Conservation (phyloP, 1,284 basidiomycete genomes). For the Trichosporon coremiiforme region DNA sequence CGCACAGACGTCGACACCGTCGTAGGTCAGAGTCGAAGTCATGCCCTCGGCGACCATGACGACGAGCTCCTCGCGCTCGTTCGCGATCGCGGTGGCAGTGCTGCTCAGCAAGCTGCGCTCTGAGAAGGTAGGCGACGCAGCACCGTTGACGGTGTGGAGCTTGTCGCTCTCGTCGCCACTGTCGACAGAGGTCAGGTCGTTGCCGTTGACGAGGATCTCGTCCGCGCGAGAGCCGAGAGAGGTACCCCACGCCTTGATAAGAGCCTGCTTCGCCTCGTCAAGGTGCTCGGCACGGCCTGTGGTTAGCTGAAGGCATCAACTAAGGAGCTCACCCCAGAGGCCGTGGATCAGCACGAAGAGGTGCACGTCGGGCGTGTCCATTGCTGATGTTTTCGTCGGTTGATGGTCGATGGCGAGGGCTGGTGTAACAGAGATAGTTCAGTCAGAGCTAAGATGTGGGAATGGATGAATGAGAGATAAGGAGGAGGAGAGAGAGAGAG, state of each 20-base stretch:
- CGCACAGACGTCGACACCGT: conserved; percentile 54
- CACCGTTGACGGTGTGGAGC: neutral
- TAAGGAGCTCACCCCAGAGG: conserved; percentile 47
- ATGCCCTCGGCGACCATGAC: conserved; percentile 52
- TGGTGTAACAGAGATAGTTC: neutral
- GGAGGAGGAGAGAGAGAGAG: neutral
- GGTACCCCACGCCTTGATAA: conserved; percentile 36
- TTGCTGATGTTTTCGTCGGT: neutral
- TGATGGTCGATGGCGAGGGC: neutral
- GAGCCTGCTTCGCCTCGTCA: conserved; percentile 44
- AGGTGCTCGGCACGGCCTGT: conserved; percentile 49
- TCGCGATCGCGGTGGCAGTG: conserved; percentile 2
- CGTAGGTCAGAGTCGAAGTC: conserved; percentile 50
- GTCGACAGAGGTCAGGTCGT: conserved; percentile 9
- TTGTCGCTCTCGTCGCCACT: conserved; percentile 14
- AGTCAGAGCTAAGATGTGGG: neutral
- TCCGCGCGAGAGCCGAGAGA: neutral
- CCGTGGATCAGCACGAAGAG: conserved; percentile 55
- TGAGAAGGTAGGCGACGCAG: neutral
- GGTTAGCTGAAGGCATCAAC: conserved; percentile 12
- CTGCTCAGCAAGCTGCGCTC: neutral
- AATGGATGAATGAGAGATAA: neutral
- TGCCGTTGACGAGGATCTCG: neutral
- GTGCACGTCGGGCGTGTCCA: conserved; percentile 39
- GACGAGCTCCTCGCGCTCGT: conserved; percentile 38